phyloP scores from a whole-genome alignment of 78 protist genomes.

The Planoprotostelium fungivorum region DNA sequence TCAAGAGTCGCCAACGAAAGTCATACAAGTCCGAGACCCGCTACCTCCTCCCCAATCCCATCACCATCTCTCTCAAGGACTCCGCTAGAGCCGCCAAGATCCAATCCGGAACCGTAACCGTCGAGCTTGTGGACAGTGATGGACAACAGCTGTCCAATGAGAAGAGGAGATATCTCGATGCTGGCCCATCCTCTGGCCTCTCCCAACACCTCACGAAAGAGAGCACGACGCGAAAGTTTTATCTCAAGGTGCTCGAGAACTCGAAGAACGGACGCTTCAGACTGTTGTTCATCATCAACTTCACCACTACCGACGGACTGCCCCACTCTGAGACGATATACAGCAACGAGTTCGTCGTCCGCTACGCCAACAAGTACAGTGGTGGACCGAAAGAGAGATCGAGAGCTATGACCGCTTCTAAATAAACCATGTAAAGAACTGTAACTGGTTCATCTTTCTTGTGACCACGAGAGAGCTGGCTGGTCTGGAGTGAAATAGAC shows the following conservation, averaged over 20 bases:
- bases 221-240: neutral
- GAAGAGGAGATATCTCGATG: neutral
- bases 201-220: neutral
- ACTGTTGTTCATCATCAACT: neutral
- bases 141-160: neutral
- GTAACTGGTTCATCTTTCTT: too few relatives aligned
- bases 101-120: neutral
- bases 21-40: slow-evolving; percentile 2
- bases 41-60: neutral
- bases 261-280: neutral
- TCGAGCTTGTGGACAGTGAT: neutral
- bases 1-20: neutral
- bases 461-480: too few relatives aligned
- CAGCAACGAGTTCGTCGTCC: neutral
- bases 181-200: neutral
- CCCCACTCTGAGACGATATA: neutral
- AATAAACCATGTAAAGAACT: too few relatives aligned
- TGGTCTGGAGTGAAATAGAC: too few relatives aligned
- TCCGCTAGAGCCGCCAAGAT: neutral
- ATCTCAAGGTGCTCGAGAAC: neutral
- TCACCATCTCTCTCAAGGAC: neutral
- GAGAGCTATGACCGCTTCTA: too few relatives aligned
- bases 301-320: neutral
- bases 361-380: neutral
- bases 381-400: too few relatives aligned